Evolutionary conservation across 1,284 basidiomycete species (phyloP).

Genomic region (Golubevia sp.): DNA sequence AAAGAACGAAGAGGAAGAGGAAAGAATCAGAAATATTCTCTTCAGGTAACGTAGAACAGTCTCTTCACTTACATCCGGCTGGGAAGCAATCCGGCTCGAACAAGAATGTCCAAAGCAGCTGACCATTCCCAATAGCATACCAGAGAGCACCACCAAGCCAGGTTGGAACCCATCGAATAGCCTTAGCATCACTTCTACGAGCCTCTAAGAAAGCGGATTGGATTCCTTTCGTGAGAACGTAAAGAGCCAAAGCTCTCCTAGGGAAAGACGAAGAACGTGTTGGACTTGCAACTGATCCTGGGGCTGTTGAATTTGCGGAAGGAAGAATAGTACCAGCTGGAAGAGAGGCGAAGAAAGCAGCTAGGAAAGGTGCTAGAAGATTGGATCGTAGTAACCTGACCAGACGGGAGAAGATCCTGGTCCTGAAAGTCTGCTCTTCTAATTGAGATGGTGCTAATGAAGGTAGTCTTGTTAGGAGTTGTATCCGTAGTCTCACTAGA

Average conservation of each 20-base stretch:
- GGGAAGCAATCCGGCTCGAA: slow-evolving; percentile 45
- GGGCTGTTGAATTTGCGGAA: slow-evolving; percentile 13
- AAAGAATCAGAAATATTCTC: neutral
- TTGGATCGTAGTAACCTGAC: slow-evolving; percentile 2
- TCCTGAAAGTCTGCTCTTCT: slow-evolving; percentile 12
- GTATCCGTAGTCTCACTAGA: too few relatives aligned
- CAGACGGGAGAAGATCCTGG: slow-evolving; percentile 20
- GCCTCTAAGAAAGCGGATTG: slow-evolving; percentile 22
- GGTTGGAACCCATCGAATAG: slow-evolving; percentile 33
- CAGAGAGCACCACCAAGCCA: slow-evolving; percentile 36
- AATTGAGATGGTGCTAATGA: too few relatives aligned
- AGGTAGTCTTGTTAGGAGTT: too few relatives aligned
- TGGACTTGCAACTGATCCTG: slow-evolving; percentile 23
- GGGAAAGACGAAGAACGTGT: slow-evolving; percentile 6
- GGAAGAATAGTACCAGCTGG: slow-evolving; percentile 12
- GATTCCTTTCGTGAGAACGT: slow-evolving; percentile 27
- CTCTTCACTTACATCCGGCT: slow-evolving; percentile 13
- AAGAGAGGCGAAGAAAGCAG: slow-evolving; percentile 22
- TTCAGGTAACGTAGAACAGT: neutral
- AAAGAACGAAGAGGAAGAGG: too few relatives aligned
- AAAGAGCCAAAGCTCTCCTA: slow-evolving; percentile 22
- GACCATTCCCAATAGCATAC: slow-evolving; percentile 45
- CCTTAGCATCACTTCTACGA: slow-evolving; percentile 11
- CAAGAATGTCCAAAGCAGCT: slow-evolving; percentile 42
- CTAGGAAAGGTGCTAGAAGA: slow-evolving; percentile 7